Base-by-base conservation (phyloP, 75 land plant genomes). In the Cunninghamia lanceolata region DNA sequence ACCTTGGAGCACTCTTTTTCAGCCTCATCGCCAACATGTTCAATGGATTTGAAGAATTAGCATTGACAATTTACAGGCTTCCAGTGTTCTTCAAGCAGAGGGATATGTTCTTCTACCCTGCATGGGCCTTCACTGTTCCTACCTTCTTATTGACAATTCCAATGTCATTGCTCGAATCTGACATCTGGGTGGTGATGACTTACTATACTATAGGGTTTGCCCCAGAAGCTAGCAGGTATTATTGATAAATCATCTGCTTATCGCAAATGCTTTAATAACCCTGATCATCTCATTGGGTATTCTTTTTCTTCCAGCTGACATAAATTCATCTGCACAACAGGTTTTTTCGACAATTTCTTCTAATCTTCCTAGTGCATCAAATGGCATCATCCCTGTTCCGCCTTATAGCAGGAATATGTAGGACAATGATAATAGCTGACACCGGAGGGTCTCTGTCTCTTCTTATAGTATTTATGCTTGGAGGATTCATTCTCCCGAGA, bases 51-150 rank as follows among this genome's bases (percentile, higher is more conserved):
- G 89, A 95, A 32, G 99, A 97, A 89, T 89, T 96, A 3, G 85
- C 98, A 11, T 46, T 95, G 76, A 90, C 90, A 21, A 93, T 97
- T 73, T 10, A 9, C 3, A 89, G 98, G 82, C 98, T 97, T 47
- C 99, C 99, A 0, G 95, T 97, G 30, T 93, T 96, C 85, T 94
- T 93, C 89, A 97, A 97, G 91, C 99, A 97, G 19, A 86, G 99
- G 50, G 96, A 97, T 85, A 89, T 97, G 54, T 90, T 91, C 15
- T 95, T 97, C 88, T 94, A 94, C 84, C 98, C 99, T 0, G 89
- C 95, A 14, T 97, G 99, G 99, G 88, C 92, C 9, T 97, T 88
- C 88, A 92, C 94, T 19, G 38, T 97, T 9, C 96, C 98, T 7
- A 92, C 87, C 16, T 86, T 93, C 32, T 46, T 95, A 11, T 86